Base-by-base conservation (phyloP, 495 filamentous ascomycete species). In the Penicillium salamii region DNA sequence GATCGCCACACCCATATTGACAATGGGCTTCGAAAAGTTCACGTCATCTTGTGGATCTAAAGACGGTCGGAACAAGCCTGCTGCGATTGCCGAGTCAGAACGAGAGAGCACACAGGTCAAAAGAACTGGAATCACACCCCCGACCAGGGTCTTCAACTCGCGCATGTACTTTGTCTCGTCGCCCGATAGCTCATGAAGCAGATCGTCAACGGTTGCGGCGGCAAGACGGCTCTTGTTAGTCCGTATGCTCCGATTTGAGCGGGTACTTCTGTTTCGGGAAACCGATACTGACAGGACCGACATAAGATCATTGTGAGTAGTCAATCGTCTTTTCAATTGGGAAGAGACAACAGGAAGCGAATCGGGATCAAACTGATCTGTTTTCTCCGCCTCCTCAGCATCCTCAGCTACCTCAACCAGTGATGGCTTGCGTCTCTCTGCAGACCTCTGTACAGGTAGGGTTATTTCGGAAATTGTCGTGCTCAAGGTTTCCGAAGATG, bases 91-190 rank as follows among this genome's bases (percentile, higher is more conserved):
- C 15, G 83, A 78, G 43, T 85, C 83, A 6, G 75, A 84, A 60
- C 79, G 88, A 44, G 83, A 95, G 46, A 92, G 72, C 15, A 96
- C 89, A 52, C 91, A 90, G 8, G 79, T 87, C 44, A 97, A 70
- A 2, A 99, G 79, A 7, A 97, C 95, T 7, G 93, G 95, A 45
- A 99, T 88, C 14, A 99, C 93, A 43, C 95, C 95, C 53, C 95
- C 95, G 9, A 97, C 92, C 18, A 99, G 71, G 14, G 93, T 96
- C 50, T 88, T 90, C 9, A 99, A 78, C 62, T 99, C 93, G 19
- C 91, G 86, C 71, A 85, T 86, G 63, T 97, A 99, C 57, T 93
- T 91, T 15, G 79, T 70, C 66, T 99, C 95, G 51, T 97, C 95
- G 5, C 82, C 76, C 12, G 80, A 76, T 46, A 99, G 79, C 58